Evolutionary conservation across 2,329 filamentous ascomycete species (phyloP).

Genomic region (Aaosphaeria pasadenensis): DNA sequence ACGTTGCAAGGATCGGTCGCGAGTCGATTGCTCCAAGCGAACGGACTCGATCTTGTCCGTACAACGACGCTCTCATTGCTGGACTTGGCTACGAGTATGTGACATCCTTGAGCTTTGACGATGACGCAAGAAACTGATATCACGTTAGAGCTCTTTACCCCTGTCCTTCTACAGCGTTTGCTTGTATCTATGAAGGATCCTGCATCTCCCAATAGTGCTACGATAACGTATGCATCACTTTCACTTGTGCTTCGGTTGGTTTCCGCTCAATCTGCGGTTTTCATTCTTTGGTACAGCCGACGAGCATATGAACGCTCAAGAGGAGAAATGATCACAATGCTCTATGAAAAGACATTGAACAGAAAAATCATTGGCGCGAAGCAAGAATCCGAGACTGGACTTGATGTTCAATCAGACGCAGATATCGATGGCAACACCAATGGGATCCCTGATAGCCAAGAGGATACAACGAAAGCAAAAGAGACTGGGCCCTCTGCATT

Average conservation of each 20-base stretch:
- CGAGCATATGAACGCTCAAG: constrained; percentile 79
- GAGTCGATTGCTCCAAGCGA: constrained; percentile 66
- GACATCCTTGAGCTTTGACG: not conserved
- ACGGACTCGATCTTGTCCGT: constrained; percentile 74
- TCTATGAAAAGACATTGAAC: constrained; percentile 74
- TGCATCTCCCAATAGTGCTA: constrained; percentile 50
- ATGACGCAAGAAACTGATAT: not conserved
- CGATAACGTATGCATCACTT: constrained; percentile 63
- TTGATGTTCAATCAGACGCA: constrained; percentile 4
- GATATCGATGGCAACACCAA: constrained; percentile 12
- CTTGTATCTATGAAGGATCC: constrained; percentile 63
- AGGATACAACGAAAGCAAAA: constrained; percentile 1
- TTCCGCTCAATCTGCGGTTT: constrained; percentile 63
- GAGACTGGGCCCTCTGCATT: constrained; percentile 1
- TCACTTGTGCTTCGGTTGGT: constrained; percentile 61
- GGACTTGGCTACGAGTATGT: constrained; percentile 55
- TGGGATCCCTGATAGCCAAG: constrained; percentile 6
- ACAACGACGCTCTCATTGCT: constrained; percentile 63
- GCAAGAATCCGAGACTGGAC: constrained; percentile 25
- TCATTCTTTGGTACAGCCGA: constrained; percentile 78
- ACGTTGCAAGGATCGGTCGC: constrained; percentile 71
- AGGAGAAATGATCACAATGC: constrained; percentile 82
- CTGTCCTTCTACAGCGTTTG: constrained; percentile 70
- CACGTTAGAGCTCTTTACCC: constrained; percentile 45
- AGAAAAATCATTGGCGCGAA: constrained; percentile 52